A percentile compares a stretch with the other conserved stretches of the same genome.
Conservation (phyloP, 257 asterid species). For the Solanum dulcamara region DNA sequence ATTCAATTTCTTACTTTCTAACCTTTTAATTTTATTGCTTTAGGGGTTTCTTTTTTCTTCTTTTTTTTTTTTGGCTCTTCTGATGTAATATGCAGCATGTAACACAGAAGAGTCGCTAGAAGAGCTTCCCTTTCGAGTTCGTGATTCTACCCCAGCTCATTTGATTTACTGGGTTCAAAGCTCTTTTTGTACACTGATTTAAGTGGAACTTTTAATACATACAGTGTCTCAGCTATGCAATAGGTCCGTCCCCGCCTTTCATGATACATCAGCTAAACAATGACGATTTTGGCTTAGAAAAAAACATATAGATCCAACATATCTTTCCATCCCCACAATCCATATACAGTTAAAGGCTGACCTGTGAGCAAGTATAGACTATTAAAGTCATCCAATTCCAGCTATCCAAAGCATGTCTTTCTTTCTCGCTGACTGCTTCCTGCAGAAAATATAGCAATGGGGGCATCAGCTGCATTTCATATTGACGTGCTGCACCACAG, state of each 20-base stretch:
- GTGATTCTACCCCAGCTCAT: neutral
- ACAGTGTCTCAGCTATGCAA: neutral
- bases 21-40: neutral
- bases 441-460: constrained; percentile 70
- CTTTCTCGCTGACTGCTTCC: constrained; percentile 39
- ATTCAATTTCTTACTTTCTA: neutral
- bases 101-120: neutral
- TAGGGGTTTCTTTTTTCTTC: neutral
- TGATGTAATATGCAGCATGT: neutral
- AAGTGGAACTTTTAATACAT: neutral
- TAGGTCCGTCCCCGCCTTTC: neutral
- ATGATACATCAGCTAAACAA: neutral
- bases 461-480: constrained; percentile 89
- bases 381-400: constrained; percentile 68
- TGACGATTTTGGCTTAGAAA: neutral
- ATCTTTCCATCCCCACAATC: neutral
- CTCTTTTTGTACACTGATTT: neutral
- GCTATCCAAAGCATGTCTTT: constrained; percentile 32
- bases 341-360: constrained; percentile 8
- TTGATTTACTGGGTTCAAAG: neutral
- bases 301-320: neutral
- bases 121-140: neutral
- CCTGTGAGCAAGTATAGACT: constrained; percentile 71
- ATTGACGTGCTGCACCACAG: constrained; percentile 63
- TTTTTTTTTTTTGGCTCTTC: neutral